Base-by-base conservation (phyloP, 331 rosid genomes). In the Quercus tomentella region DNA sequence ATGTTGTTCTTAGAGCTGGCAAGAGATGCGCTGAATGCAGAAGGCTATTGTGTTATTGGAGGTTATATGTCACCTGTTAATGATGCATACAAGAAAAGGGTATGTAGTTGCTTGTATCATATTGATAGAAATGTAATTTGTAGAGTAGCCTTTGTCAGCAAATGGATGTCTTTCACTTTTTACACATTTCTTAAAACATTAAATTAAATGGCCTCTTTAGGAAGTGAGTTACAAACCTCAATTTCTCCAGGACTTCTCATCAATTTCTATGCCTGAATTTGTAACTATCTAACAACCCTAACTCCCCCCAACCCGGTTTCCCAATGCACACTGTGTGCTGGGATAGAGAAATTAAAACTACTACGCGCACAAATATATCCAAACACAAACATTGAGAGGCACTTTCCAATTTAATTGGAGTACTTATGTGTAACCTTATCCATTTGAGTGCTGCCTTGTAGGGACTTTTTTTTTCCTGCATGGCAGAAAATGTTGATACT, bases 51-150 rank as follows among this genome's bases (percentile, higher is more conserved):
- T 17, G 94, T 95, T 25, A 78, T 95, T 82, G 99, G 99, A 82
- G 98, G 88, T 77, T 95, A 93, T 77, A 84, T 93, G 91, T 95
- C 97, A 61, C 97, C 98, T 52, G 99, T 95, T 81, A 95, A 95
- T 82, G 93, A 91, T 83, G 97, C 98, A 22, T 95, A 91, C 91
- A 83, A 93, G 82, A 96, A 93, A 88, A 86, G 41, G 91, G 97
- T 93, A 86, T 52, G 85, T 56, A 6, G 70, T 77, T 23, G 67
- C 49, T 60, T 35, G 55, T 20, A 74, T 63, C 56, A 57, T 68
- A 22, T 30, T 22, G 77, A 22, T 77, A 72, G 71, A 76, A 54
- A 21, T 18, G 6, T 31, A 17, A 66, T 20, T 66, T 66, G 17
- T 17, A 31, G 58, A 65, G 56, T 2, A 75, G 26, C 35, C 31